Evolutionary conservation across 371 early-diverging fungal genomes (phyloP).

Genomic region (Mucor lusitanicus): DNA sequence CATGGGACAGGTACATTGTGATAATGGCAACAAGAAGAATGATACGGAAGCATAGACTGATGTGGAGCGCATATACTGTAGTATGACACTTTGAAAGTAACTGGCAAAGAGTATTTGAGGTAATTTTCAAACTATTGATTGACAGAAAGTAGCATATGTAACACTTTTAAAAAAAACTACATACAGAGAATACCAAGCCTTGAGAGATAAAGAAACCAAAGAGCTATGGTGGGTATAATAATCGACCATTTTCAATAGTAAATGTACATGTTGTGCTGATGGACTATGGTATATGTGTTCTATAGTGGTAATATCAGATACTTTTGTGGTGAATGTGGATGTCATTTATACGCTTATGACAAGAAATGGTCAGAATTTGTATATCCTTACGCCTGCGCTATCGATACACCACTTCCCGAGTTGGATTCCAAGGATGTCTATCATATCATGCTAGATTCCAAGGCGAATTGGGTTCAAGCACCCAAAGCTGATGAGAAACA

Average conservation of each 20-base stretch:
- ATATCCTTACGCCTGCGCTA: conserved; percentile 48
- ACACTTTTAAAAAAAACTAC: too few species aligned
- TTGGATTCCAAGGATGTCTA: conserved; percentile 22
- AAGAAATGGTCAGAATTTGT: conserved; percentile 30
- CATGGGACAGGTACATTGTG: conserved; percentile 39
- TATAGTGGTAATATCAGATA: conserved; percentile 48
- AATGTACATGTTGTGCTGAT: too few species aligned
- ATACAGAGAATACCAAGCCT: conserved; percentile 36
- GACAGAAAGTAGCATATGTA: too few species aligned
- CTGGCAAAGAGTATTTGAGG: conserved; percentile 39
- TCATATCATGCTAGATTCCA: conserved; percentile 39
- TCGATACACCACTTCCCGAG: conserved; percentile 40
- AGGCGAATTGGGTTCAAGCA: conserved; percentile 40
- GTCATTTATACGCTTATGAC: conserved; percentile 44
- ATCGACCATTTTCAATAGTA: too few species aligned
- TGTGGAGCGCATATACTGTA: conserved; percentile 10
- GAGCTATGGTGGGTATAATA: conserved; percentile 33
- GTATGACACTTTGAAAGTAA: conserved; percentile 36
- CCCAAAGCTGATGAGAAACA: conserved; percentile 11
- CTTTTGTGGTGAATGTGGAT: conserved; percentile 51
- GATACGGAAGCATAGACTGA: not conserved
- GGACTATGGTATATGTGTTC: too few species aligned
- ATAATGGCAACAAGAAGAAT: too few species aligned
- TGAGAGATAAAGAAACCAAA: conserved; percentile 33
- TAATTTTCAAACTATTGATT: conserved; percentile 11